These are phyloP conservation scores for Alternaria novae-zelandiae DNA, from an alignment of 2,329 filamentous ascomycete genomes.

Conservation along the genomic window DNA sequence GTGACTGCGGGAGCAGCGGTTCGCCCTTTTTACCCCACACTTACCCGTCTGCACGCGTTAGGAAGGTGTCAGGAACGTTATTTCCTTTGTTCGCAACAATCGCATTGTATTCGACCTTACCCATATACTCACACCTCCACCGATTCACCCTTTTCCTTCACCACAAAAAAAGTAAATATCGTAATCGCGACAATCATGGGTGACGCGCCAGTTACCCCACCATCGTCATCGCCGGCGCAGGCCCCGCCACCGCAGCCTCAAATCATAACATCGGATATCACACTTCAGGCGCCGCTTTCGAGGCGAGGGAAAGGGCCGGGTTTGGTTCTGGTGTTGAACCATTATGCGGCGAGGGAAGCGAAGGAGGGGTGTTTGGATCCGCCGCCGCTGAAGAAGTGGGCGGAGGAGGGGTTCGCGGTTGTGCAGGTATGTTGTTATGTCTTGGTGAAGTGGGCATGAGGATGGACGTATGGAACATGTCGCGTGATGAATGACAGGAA, in stretches of 20 bases:
- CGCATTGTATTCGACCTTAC: not conserved
- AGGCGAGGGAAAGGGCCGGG: conserved; percentile 57
- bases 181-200: conserved; percentile 11
- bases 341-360: conserved; percentile 34
- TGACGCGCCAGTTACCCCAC: conserved; percentile 15
- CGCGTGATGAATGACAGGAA: conserved; percentile 21
- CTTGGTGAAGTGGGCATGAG: not conserved
- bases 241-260: conserved; percentile 23
- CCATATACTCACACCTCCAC: not conserved
- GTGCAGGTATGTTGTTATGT: conserved; percentile 50
- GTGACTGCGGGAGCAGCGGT: not conserved
- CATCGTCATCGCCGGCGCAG: not conserved
- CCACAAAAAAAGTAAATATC: not conserved
- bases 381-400: conserved; percentile 69
- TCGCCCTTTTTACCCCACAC: not conserved
- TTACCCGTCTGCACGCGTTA: not conserved
- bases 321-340: conserved; percentile 54
- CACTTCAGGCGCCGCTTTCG: conserved; percentile 56
- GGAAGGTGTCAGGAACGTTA: not conserved
- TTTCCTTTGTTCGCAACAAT: not conserved
- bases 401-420: conserved; percentile 72
- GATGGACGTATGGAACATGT: not conserved
- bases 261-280: conserved; percentile 37
- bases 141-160: not conserved
- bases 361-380: conserved; percentile 57